These are phyloP conservation scores for Nicotiana benthamiana DNA, from an alignment of 257 asterid genomes.

Conservation along the genomic window DNA sequence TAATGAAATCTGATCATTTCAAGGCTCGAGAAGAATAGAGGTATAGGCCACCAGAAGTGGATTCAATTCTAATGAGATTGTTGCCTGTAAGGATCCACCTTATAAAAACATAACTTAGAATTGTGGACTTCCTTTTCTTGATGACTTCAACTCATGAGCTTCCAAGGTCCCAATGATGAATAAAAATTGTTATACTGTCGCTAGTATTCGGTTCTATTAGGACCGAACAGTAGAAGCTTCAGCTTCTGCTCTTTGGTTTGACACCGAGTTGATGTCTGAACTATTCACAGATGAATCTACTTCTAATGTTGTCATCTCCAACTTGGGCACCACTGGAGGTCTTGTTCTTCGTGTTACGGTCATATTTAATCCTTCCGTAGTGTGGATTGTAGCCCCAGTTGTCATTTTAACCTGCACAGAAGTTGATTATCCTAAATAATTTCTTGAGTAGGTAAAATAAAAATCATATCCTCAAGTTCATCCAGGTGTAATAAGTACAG, in stretches of 20 bases:
- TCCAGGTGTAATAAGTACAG: not conserved
- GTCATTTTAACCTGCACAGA: slow-evolving; percentile 81
- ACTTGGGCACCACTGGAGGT: slow-evolving; percentile 53
- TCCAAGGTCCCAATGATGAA: no score
- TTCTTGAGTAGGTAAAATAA: not conserved
- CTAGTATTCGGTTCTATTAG: slow-evolving; percentile 1
- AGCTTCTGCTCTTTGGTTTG: slow-evolving; percentile 40
- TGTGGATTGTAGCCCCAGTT: slow-evolving; percentile 97
- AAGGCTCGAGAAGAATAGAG: not conserved
- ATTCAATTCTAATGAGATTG: not conserved
- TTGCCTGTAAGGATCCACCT: not conserved
- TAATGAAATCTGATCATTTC: not conserved
- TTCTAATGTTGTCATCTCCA: slow-evolving; percentile 38
- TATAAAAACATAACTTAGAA: not conserved
- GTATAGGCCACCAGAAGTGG: not conserved
- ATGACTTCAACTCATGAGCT: not conserved
- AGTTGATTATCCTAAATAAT: not conserved
- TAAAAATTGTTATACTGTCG: not conserved
- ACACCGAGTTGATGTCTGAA: slow-evolving; percentile 24
- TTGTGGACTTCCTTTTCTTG: not conserved
- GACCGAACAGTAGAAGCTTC: slow-evolving; percentile 32
- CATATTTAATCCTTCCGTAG: slow-evolving; percentile 86
- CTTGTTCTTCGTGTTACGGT: slow-evolving; percentile 63
- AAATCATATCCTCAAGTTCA: not conserved
- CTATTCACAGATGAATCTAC: slow-evolving; percentile 26